Evolutionary conservation across 768 basidiomycete genomes (phyloP), one percentile per base, ranked within the genome.

Genomic region (Paxillus involutus): DNA sequence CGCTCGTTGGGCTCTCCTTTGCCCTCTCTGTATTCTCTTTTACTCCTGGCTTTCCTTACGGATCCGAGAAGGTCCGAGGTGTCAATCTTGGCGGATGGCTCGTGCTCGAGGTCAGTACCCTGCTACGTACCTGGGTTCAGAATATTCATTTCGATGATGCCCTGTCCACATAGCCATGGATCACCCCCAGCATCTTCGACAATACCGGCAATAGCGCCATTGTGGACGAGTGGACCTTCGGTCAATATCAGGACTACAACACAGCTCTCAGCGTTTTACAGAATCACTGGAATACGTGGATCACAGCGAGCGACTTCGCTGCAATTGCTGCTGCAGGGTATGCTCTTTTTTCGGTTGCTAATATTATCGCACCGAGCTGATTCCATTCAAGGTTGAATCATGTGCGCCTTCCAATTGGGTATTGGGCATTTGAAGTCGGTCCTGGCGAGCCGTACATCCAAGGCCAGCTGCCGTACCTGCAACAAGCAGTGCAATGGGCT

Each of bases 401-500:
- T 68, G 86, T 93, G 52, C 83, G 91, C 44, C 63, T 93, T 36
- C 91, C 91, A 13, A 89, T 95, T 42, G 94, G 92, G 12, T 96
- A 90, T 69, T 95, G 91, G 91, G 91, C 89, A 1, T 92, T 86
- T 62, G 91, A 94, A 53, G 83, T 92, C 35, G 78, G 80, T 19
- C 75, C 77, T 12, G 89, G 89, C 5, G 88, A 93, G 62, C 92
- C 91, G 7, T 92, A 80, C 67, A 82, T 90, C 53, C 80, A 83
- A 69, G 90, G 90, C 12, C 90, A 91, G 66, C 73, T 88, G 33
- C 78, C 83, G 17, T 91, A 87, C 70, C 73, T 92, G 19, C 59
- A 75, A 56, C 79, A 83, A 39, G 89, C 89, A 8, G 78, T 89
- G 43, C 66, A 66, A 21, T 93, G 91, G 84, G 93, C 94, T 2